A percentile compares a stretch with the other conserved stretches of the same genome.
These are phyloP conservation scores for Purshia tridentata DNA, from an alignment of 306 rosid genomes.

Conservation along the genomic window DNA sequence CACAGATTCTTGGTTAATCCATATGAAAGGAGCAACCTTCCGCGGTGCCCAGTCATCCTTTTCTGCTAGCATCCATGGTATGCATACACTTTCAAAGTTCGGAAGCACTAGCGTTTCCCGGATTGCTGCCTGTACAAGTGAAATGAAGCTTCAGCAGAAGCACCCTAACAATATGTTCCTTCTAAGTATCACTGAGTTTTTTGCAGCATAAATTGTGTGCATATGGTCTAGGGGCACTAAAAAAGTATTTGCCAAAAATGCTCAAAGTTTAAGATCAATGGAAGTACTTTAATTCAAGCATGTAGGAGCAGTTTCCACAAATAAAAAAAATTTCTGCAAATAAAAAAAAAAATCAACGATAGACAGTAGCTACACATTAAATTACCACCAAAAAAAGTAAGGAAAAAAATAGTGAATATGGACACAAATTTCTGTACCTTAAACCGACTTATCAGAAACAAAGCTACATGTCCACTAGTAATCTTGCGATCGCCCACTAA, in stretches of 20 bases:
- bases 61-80: conserved; percentile 91
- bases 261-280: background rate
- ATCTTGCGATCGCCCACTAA: conserved; percentile 83
- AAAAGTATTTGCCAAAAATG: background rate
- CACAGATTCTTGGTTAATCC: conserved; percentile 64
- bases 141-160: conserved; percentile 32
- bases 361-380: background rate
- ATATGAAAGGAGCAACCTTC: conserved; percentile 69
- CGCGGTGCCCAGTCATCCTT: conserved; percentile 85
- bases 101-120: conserved; percentile 80
- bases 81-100: conserved; percentile 58
- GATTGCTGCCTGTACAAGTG: conserved; percentile 61
- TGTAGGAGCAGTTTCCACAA: background rate
- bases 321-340: background rate
- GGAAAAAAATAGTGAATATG: background rate
- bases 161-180: conserved; percentile 1
- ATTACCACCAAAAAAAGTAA: background rate
- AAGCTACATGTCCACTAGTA: conserved; percentile 61
- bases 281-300: background rate
- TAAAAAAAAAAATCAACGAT: background rate
- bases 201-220: background rate
- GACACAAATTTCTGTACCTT: conserved; percentile 57
- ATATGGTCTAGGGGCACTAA: background rate
- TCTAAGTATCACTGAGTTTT: background rate
- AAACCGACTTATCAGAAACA: conserved; percentile 61